These are phyloP conservation scores for Cercospora zeina DNA, from an alignment of 2,329 filamentous ascomycete genomes.

Conservation along the genomic window DNA sequence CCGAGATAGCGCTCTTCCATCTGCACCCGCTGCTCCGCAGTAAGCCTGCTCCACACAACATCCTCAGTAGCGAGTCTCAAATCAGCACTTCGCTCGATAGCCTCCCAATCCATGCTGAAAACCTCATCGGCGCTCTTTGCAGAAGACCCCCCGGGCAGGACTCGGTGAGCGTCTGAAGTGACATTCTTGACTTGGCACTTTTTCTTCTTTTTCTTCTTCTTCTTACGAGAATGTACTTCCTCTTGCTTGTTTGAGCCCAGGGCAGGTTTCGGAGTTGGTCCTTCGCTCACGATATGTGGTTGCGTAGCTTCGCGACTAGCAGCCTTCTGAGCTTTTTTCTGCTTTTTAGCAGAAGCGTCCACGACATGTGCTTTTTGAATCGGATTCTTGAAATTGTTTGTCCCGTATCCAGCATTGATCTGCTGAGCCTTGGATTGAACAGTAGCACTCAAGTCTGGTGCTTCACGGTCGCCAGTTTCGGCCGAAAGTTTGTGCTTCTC, in stretches of 20 bases:
- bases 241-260: not conserved
- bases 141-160: not conserved
- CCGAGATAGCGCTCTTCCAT: slow-evolving; percentile 13
- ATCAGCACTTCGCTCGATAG: slow-evolving; percentile 7
- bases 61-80: not conserved
- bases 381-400: not conserved
- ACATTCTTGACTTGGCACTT: not conserved
- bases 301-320: not conserved
- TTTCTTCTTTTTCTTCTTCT: slow-evolving; percentile 6
- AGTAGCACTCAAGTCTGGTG: not conserved
- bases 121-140: not conserved
- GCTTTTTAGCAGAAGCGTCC: not conserved
- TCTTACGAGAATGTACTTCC: not conserved
- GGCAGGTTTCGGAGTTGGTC: not conserved
- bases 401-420: not conserved
- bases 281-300: not conserved
- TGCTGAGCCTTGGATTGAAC: not conserved
- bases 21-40: not conserved
- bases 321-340: not conserved
- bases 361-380: not conserved
- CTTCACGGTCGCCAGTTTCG: not conserved
- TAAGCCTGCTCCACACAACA: slow-evolving; percentile 4
- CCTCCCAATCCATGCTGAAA: slow-evolving; percentile 7
- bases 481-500: not conserved
- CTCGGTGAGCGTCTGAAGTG: not conserved